phyloP scores from a whole-genome alignment of 2,329 filamentous ascomycete genomes.

The Fusarium pseudograminearum region DNA sequence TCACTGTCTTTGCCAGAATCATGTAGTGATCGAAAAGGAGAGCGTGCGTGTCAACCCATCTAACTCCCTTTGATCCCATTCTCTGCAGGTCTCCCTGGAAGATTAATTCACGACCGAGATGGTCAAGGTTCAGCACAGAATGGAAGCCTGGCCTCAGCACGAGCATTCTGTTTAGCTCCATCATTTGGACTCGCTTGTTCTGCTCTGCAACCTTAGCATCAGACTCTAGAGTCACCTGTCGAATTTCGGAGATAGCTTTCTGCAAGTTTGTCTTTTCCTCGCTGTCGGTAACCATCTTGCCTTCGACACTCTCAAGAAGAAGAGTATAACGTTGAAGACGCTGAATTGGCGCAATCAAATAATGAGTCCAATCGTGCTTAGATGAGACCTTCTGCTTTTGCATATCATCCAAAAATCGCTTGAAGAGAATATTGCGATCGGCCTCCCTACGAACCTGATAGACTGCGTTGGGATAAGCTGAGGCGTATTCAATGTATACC shows the following conservation, averaged over 20 bases:
- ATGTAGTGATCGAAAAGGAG: conserved; percentile 97
- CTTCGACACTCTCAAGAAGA: conserved; percentile 83
- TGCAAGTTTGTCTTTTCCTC: conserved; percentile 90
- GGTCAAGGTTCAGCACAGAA: conserved; percentile 89
- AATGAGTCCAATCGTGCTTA: conserved; percentile 93
- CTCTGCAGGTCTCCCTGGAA: conserved; percentile 90
- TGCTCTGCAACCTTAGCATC: conserved; percentile 93
- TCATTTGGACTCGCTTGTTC: conserved; percentile 88
- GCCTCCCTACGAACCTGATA: conserved; percentile 87
- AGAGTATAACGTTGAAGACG: conserved; percentile 91
- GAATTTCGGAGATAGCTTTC: conserved; percentile 92
- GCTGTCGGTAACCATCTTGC: conserved; percentile 83
- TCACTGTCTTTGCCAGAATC: conserved; percentile 85
- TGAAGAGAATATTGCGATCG: conserved; percentile 86
- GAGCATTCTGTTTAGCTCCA: conserved; percentile 85
- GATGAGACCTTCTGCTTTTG: conserved; percentile 82
- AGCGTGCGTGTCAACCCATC: conserved; percentile 93
- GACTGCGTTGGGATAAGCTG: conserved; percentile 84
- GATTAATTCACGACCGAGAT: conserved; percentile 91
- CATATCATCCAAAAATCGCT: conserved; percentile 84
- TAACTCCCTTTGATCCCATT: conserved; percentile 88
- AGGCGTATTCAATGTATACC: conserved; percentile 92
- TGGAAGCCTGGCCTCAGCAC: conserved; percentile 90
- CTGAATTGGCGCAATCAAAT: conserved; percentile 92
- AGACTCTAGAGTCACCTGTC: conserved; percentile 87